Conservation (phyloP, 2,329 filamentous ascomycete species). For the Paraphaeosphaeria minitans region DNA sequence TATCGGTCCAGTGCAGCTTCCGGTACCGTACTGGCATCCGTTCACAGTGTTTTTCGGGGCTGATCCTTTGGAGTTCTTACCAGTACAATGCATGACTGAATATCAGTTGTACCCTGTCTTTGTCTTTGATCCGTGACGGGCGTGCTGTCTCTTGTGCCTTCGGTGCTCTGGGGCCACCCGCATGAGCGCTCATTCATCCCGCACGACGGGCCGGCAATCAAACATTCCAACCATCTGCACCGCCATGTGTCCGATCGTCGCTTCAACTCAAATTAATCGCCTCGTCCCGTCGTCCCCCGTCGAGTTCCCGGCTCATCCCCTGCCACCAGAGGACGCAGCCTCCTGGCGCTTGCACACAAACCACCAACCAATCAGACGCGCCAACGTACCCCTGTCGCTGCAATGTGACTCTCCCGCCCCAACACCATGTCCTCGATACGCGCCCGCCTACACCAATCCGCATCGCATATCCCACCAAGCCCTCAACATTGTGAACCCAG, state of each 20-base stretch:
- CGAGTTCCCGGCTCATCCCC: slow-evolving; percentile 18
- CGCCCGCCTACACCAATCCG: slow-evolving; percentile 43
- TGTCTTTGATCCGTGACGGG: not conserved
- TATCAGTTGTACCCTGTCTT: no score
- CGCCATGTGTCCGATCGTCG: slow-evolving; percentile 18
- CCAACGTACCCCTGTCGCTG: slow-evolving; percentile 25
- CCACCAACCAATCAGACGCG: slow-evolving; percentile 31
- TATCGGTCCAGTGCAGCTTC: no score
- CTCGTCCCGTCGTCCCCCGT: slow-evolving; percentile 16
- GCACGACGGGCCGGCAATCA: not conserved
- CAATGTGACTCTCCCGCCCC: slow-evolving; percentile 36
- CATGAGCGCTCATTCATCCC: not conserved
- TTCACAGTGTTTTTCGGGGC: no score
- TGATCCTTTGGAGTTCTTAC: no score
- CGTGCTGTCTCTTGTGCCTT: not conserved
- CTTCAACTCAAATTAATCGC: slow-evolving; percentile 8
- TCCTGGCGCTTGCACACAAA: slow-evolving; percentile 35
- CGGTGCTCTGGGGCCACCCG: not conserved
- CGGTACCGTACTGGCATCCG: no score
- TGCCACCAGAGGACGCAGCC: slow-evolving; percentile 28
- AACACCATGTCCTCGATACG: slow-evolving; percentile 32
- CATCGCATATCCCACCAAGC: slow-evolving; percentile 31
- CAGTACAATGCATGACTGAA: no score
- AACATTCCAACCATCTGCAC: slow-evolving; percentile 13
- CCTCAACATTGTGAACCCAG: slow-evolving; percentile 29